Evolutionary conservation across 768 basidiomycete genomes (phyloP).

Genomic region (Kwoniella dendrophila): DNA sequence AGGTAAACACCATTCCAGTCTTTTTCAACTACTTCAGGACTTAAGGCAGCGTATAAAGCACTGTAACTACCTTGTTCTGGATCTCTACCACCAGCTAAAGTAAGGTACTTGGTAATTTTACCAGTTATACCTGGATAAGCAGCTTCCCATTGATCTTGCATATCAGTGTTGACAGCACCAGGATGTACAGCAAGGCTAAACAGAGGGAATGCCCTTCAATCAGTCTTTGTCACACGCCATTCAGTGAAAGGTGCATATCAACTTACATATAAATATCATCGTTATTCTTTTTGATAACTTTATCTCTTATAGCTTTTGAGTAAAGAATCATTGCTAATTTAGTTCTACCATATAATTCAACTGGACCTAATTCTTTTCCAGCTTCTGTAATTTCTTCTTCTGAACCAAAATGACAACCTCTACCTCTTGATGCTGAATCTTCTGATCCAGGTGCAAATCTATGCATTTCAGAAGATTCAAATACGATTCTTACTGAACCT

Average conservation of each 20-base stretch:
- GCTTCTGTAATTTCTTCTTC: conserved; percentile 58
- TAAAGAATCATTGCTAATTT: conserved; percentile 59
- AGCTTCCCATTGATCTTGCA: conserved; percentile 48
- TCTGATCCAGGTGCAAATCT: conserved; percentile 53
- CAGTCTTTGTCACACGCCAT: too few species aligned
- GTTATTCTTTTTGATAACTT: conserved; percentile 53
- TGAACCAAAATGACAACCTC: conserved; percentile 54
- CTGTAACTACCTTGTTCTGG: conserved; percentile 51
- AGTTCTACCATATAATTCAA: conserved; percentile 58
- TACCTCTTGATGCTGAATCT: conserved; percentile 18
- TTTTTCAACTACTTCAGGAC: conserved; percentile 47
- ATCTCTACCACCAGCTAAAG: conserved; percentile 29
- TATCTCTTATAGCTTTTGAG: conserved; percentile 51
- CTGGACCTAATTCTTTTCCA: conserved; percentile 46
- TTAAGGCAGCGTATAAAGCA: conserved; percentile 42
- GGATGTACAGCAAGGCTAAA: conserved; percentile 50
- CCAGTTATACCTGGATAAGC: conserved; percentile 48
- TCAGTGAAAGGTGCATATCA: background rate
- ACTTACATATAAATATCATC: conserved; percentile 50
- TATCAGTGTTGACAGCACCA: conserved; percentile 54
- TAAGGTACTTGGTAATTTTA: conserved; percentile 34
- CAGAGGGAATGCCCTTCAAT: background rate
- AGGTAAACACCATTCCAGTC: conserved; percentile 50
- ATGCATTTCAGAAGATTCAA: conserved; percentile 58
- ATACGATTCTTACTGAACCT: conserved; percentile 57